Base-by-base conservation (phyloP, 2,329 filamentous ascomycete species). In the Lachnellula occidentalis region DNA sequence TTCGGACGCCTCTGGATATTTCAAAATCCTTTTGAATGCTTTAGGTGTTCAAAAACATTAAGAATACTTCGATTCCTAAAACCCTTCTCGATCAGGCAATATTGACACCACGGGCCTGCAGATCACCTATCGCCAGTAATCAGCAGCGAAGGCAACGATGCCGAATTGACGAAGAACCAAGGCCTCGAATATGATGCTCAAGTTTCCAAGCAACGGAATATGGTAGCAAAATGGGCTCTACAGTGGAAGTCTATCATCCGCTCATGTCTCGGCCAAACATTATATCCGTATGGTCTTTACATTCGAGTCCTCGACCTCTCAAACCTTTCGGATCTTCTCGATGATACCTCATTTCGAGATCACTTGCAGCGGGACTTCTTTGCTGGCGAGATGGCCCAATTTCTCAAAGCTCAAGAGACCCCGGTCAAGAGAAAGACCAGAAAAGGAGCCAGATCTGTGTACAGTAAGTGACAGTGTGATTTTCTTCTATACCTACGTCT, bases 281-380 rank as follows among this genome's bases (percentile, higher is more conserved):
- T 81, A 17, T 86, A 83, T 58, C 85, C 86, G 0, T 91, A 91
- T 66, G 87, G 81, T 63, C 75, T 80, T 37, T 88, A 87, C 69
- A 79, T 90, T 53, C 81, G 78, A 53, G 74, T 76, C 24, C 73
- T 90, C 37, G 81, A 86, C 60, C 75, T 90, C 9, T 74, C 81
- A 51, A 81, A 86, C 64, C 73, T 90, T 1, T 70, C 73, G 11
- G 72, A 81, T 41, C 73, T 87, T 21, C 73, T 90, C 2, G 75
- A 79, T 9, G 79, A 85, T 54, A 73, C 79, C 36, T 56, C 58
- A 8, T 64, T 67, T 27, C 64, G 70, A 24, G 55, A 56, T 1
- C 42, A 50, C 3, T 56, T 70, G 34, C 63, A 68, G 14, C 54
- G 69, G 1, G 61, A 49, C 8, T 76, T 79, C 58, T 78, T 78